Base-by-base conservation (phyloP, 345 rosid species). In the Hibiscus tridactylites region DNA sequence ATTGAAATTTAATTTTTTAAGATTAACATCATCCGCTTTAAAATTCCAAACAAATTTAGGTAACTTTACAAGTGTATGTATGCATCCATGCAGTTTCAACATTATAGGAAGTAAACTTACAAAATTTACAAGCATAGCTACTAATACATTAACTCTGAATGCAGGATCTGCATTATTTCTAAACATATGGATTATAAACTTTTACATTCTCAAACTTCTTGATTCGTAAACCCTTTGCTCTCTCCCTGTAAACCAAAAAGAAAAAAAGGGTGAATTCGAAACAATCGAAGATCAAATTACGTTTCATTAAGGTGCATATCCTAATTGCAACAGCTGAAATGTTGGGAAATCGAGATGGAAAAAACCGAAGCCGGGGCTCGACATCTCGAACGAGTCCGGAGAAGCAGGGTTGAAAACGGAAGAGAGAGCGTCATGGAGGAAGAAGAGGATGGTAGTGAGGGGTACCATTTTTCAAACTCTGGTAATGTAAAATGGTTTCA, bases 401-500 rank as follows among this genome's bases (percentile, higher is more conserved):
- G 31, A 3, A 54, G 61, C 42, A 68, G 16, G 33, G 13, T 3
- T 16, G 21, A 28, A 24, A 21, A 57, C 3, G 15, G 9, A 59
- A 42, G 35, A 57, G 56, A 71, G n/a, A 50, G 74, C 33, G 6
- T 71, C 66, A 3, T 61, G 11, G 74, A 71, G 28, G 74, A 71
- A 71, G 74, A 59, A 16, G 74, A 58, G 2, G 66, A 71, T 60
- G 57, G 74, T 15, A 15, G 26, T 71, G 29, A 71, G 46, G 3
- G 74, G 66, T 7, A 15, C 57, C 74, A 71, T 71, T 42, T 44
- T n/a, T 12, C 6, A 33, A 33, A 29, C 65, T 61, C 35, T 31
- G n/a, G 28, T 53, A 53, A 33, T 33, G 37, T 33, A 7, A 1
- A 46, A 11, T 11, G 49, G 49, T 44, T 33, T 33, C 37, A 33